These are phyloP conservation scores for Solanum lignicaule DNA, from an alignment of 257 asterid species.

Conservation along the genomic window DNA sequence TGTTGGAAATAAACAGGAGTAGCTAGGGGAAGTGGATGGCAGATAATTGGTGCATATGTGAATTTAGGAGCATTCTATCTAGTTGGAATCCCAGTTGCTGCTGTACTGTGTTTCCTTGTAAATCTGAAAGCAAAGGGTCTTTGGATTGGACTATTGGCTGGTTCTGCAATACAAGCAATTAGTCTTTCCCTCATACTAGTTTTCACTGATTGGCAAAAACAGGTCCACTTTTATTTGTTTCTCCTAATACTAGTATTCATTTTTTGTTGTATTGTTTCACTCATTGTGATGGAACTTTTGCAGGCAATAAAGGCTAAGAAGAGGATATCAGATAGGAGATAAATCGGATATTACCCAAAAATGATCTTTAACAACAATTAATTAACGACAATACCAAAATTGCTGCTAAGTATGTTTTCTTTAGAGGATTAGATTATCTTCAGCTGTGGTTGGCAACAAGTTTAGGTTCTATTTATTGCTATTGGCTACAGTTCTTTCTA, in stretches of 20 bases:
- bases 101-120: conserved; percentile 18
- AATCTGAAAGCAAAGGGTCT: conserved; percentile 36
- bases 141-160: conserved; percentile 40
- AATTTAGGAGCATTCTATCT: conserved; percentile 42
- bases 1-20: conserved; percentile 25
- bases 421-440: no score
- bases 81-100: conserved; percentile 38
- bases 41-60: conserved; percentile 43
- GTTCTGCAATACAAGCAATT: conserved; percentile 24
- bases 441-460: no score
- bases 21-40: conserved; percentile 64
- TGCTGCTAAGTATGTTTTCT: no score
- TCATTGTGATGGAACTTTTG: neutral
- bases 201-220: conserved; percentile 34
- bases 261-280: neutral
- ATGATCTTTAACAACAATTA: no score
- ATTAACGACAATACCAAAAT: no score
- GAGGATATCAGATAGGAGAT: conserved; percentile 1
- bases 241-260: no score
- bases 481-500: neutral
- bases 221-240: conserved; percentile 1
- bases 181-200: conserved; percentile 21
- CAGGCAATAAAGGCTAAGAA: conserved; percentile 19
- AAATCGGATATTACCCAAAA: neutral
- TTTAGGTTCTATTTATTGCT: neutral